A percentile compares a stretch with the other conserved stretches of the same genome.
Evolutionary conservation across 2,329 filamentous ascomycete species (phyloP).

Genomic region (Colletotrichum endophyticum): DNA sequence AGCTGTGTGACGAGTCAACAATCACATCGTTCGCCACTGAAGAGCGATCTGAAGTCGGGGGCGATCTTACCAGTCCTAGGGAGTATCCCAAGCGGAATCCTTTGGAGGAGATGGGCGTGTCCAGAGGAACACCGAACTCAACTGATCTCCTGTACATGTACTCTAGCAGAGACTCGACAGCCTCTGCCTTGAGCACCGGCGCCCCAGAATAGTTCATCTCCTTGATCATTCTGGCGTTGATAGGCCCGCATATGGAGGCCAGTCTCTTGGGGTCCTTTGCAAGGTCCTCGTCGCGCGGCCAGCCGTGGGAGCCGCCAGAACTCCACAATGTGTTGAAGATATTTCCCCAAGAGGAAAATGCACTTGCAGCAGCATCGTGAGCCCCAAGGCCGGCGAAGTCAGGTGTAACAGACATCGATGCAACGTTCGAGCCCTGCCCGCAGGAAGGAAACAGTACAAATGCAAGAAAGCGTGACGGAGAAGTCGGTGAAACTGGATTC

Average conservation of each 20-base stretch:
- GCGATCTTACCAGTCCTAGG: slow-evolving; percentile 16
- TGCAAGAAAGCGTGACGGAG: neutral
- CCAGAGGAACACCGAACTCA: slow-evolving; percentile 21
- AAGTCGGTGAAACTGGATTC: neutral
- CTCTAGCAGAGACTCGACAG: slow-evolving; percentile 18
- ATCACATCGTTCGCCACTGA: neutral
- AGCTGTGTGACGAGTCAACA: slow-evolving; percentile 17
- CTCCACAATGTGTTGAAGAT: slow-evolving; percentile 4
- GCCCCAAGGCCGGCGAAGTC: neutral
- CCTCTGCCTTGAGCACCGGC: slow-evolving; percentile 15
- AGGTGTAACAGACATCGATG: neutral
- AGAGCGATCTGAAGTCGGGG: neutral
- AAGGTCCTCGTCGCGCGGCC: slow-evolving; percentile 1
- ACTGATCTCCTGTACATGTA: slow-evolving; percentile 24
- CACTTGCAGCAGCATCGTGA: neutral
- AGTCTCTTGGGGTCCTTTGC: slow-evolving; percentile 5
- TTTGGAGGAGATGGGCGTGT: slow-evolving; percentile 23
- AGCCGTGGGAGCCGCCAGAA: neutral
- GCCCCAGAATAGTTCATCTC: slow-evolving; percentile 19
- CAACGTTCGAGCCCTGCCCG: neutral
- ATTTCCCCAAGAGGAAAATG: neutral
- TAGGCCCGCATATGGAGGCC: neutral
- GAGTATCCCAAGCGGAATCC: slow-evolving; percentile 24
- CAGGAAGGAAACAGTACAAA: neutral
- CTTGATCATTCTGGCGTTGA: slow-evolving; percentile 12